Conservation (phyloP, 1,139 yeast species). For the Blastobotrys persicus region DNA sequence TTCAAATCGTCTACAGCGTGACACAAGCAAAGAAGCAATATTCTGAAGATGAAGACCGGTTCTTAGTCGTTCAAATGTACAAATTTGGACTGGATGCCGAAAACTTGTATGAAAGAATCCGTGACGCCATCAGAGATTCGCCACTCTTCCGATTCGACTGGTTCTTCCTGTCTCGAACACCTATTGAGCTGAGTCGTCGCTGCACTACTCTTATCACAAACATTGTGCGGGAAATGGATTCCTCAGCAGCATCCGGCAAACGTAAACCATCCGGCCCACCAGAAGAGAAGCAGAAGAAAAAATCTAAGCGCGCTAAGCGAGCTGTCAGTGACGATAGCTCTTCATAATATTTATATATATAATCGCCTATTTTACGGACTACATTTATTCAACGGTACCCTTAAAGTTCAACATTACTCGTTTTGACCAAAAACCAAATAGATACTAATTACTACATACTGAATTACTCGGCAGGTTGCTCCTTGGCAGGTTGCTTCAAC, state of each 20-base stretch:
- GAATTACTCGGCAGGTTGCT: neutral
- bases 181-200: slow-evolving; percentile 81
- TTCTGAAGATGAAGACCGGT: slow-evolving; percentile 83
- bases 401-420: neutral
- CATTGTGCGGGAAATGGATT: slow-evolving; percentile 72
- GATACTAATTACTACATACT: slow-evolving; percentile 7
- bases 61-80: slow-evolving; percentile 67
- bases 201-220: slow-evolving; percentile 75
- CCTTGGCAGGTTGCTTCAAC: slow-evolving; percentile 31
- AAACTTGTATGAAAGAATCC: slow-evolving; percentile 68
- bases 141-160: slow-evolving; percentile 85
- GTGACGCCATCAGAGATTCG: slow-evolving; percentile 68
- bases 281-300: slow-evolving; percentile 11
- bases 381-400: neutral
- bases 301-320: neutral
- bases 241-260: slow-evolving; percentile 8
- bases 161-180: slow-evolving; percentile 81
- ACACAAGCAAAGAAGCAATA: slow-evolving; percentile 84
- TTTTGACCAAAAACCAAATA: no score
- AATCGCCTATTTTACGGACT: neutral
- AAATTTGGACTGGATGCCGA: slow-evolving; percentile 74
- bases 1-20: slow-evolving; percentile 78
- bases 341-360: neutral
- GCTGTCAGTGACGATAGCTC: slow-evolving; percentile 1
- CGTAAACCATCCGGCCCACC: slow-evolving; percentile 4